A percentile compares a stretch with the other conserved stretches of the same genome.
Evolutionary conservation across 306 rosid species (phyloP).

Genomic region (Glycine soja): DNA sequence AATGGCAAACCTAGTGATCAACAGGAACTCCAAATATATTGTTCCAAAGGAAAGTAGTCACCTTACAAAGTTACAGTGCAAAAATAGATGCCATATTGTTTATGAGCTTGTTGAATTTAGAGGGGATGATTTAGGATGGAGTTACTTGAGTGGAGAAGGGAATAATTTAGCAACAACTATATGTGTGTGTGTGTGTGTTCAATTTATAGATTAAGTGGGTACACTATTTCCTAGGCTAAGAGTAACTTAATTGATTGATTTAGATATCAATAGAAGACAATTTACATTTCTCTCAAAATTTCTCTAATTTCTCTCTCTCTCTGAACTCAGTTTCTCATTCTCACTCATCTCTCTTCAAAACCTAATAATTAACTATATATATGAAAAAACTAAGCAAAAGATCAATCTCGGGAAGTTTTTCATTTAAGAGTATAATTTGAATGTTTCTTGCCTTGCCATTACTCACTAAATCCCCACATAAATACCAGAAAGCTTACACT

Average conservation of each 20-base stretch:
- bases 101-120: neutral
- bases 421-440: neutral
- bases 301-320: neutral
- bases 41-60: conserved; percentile 1
- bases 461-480: neutral
- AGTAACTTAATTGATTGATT: neutral
- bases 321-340: neutral
- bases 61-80: neutral
- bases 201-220: neutral
- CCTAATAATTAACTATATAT: neutral
- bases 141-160: neutral
- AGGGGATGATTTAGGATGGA: neutral
- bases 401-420: neutral
- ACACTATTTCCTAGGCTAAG: neutral
- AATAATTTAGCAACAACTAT: neutral
- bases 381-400: neutral
- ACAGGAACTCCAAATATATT: neutral
- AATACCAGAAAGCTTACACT: conserved; percentile 62
- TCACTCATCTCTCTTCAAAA: neutral
- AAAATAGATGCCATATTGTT: neutral
- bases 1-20: neutral
- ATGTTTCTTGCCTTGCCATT: neutral
- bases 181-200: neutral
- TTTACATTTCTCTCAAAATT: neutral
- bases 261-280: neutral